Conservation (phyloP, 2,329 filamentous ascomycete genomes). For the Aspergillus neotritici region DNA sequence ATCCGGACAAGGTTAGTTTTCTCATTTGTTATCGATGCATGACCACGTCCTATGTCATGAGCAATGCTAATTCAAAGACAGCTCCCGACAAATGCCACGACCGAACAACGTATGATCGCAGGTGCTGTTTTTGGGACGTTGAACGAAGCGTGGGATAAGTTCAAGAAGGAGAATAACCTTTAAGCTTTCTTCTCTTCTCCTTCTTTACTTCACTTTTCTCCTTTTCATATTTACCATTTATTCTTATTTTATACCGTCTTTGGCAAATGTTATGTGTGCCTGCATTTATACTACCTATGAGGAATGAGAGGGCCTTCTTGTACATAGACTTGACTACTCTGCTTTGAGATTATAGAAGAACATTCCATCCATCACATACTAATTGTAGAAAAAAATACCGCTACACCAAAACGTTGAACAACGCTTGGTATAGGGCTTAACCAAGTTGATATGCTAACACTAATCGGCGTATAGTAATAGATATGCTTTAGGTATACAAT, state of each 20-base stretch:
- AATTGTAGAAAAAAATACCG: too few relatives aligned
- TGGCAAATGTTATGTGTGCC: neutral
- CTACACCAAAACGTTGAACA: too few relatives aligned
- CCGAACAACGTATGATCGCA: constrained; percentile 62
- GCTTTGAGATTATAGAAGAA: neutral
- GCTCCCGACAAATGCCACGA: constrained; percentile 60
- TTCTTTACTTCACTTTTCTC: constrained; percentile 1
- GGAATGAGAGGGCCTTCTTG: too few relatives aligned
- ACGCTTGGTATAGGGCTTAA: too few relatives aligned
- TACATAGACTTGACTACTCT: constrained; percentile 11
- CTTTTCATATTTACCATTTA: neutral
- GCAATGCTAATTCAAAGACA: constrained; percentile 23
- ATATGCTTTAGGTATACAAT: too few relatives aligned
- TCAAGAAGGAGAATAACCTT: constrained; percentile 58
- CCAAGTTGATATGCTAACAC: too few relatives aligned
- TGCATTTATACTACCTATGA: neutral
- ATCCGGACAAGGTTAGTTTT: constrained; percentile 87
- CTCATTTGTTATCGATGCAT: constrained; percentile 1
- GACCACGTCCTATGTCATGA: neutral
- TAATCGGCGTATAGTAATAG: too few relatives aligned
- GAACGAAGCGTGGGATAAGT: constrained; percentile 66
- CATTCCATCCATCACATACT: too few relatives aligned
- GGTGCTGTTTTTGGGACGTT: constrained; percentile 59
- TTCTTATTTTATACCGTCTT: neutral
- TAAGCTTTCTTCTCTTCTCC: constrained; percentile 22